Evolutionary conservation across 2,329 filamentous ascomycete genomes (phyloP), one percentile per base, ranked within the genome.

Genomic region (Dryadomyces quercus-mongolicae): DNA sequence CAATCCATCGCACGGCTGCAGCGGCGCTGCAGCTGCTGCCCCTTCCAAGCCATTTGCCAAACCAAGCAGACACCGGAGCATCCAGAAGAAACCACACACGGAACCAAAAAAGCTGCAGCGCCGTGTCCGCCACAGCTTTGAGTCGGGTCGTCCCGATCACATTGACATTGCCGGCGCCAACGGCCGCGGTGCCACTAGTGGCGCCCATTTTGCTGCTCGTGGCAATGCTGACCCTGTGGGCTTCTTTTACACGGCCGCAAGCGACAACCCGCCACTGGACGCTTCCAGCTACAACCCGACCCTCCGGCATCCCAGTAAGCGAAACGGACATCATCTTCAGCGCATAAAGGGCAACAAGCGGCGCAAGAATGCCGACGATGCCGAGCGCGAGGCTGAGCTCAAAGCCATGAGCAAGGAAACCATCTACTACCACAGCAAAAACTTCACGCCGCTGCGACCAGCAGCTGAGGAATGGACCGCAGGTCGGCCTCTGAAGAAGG

Each of bases 381-480:
- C 82, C 64, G 77, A 85, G 56, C 80, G 92, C 55, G 91, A 95
- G 68, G 88, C 88, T 58, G 89, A 95, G 69, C 90, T 96, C 64
- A 87, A 84, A 65, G 83, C 88, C 53, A 88, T 96, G 86, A 86
- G 81, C 63, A 80, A 81, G 44, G 25, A 34, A 1, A 20, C 18
- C 31, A 7, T 44, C 44, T 21, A n/a, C 44, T 5, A 31, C 34
- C n/a, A 20, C 34, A 44, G 45, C 38, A 49, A 44, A 13, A 79
- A 81, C 49, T 78, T 77, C 57, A 78, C 84, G 60, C 82, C 87
- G 6, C 71, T 82, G 53, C 80, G 86, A 52, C 75, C 83, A 6
- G 76, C 77, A 12, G 76, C 77, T 49, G 77, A 83, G 57, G 72
- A 75, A 36, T 79, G 77, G 66, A 77, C 77, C 53, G 73, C 81